Conservation (phyloP, 352 stramenopile species). For the Phytophthora lateralis region DNA sequence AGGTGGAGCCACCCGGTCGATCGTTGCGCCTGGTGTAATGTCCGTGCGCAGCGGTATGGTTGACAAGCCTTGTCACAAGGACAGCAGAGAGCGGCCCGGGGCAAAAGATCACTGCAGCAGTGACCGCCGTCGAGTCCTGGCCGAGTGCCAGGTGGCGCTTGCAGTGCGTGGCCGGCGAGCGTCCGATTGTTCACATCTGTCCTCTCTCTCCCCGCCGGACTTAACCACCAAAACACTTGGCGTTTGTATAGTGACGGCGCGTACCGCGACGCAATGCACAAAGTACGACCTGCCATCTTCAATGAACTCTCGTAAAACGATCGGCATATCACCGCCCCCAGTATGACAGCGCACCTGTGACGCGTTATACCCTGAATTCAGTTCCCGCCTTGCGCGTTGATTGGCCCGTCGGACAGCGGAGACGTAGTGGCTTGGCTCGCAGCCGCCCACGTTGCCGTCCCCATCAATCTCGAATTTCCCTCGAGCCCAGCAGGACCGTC, state of each 20-base stretch:
- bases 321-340: not conserved
- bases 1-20: not conserved
- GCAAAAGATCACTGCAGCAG: not conserved
- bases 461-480: constrained; percentile 69
- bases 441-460: constrained; percentile 33
- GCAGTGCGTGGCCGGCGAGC: not conserved
- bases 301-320: constrained; percentile 3
- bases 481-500: constrained; percentile 36
- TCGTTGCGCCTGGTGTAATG: not conserved
- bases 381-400: constrained; percentile 28
- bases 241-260: constrained; percentile 28
- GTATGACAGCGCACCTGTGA: constrained; percentile 13
- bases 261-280: not conserved
- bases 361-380: constrained; percentile 26
- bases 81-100: not conserved
- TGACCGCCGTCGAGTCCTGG: not conserved
- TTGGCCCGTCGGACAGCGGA: constrained; percentile 30
- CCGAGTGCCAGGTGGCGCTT: constrained; percentile 6
- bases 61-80: no score
- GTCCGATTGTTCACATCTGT: constrained; percentile 36
- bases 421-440: constrained; percentile 21
- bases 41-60: not conserved
- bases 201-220: constrained; percentile 27
- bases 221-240: constrained; percentile 33
- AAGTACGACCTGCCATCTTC: constrained; percentile 14